phyloP scores from a whole-genome alignment of 257 asterid species.

The Solanum medicagineum region DNA sequence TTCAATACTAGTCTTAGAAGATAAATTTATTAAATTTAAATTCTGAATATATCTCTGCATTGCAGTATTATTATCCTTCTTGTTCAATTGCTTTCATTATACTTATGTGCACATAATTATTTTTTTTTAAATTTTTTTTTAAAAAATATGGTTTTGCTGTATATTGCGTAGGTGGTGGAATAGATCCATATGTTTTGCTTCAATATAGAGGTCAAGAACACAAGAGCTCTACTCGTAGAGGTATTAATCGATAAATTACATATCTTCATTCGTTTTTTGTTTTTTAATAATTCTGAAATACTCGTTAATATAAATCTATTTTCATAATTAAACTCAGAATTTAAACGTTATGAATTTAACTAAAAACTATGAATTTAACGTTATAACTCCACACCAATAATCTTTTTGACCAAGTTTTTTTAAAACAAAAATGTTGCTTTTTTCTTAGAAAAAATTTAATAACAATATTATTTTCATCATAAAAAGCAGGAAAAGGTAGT shows the following conservation, averaged over 20 bases:
- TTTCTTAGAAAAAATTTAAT: not conserved
- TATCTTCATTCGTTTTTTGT: not conserved
- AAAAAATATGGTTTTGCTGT: not conserved
- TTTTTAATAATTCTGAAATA: not conserved
- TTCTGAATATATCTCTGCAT: fast-evolving
- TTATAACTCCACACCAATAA: not conserved
- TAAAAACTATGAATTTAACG: not conserved
- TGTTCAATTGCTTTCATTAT: not conserved
- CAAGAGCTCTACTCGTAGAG: slow-evolving; percentile 15
- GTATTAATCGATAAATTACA: not conserved
- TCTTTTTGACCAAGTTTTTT: not conserved
- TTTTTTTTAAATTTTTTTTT: not conserved
- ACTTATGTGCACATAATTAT: not conserved
- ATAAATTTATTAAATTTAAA: not conserved
- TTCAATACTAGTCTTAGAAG: not conserved
- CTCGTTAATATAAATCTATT: not conserved
- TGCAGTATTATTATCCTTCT: not conserved
- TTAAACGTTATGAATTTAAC: not conserved
- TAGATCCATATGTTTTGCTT: slow-evolving; percentile 28
- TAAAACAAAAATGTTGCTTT: not conserved
- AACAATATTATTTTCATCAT: not conserved
- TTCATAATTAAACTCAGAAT: not conserved
- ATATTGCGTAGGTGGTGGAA: slow-evolving; percentile 8
- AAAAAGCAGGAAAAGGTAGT: slow-evolving; percentile 38
- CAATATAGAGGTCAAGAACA: slow-evolving; percentile 25